These are phyloP conservation scores for Tolypocladium amazonense DNA, from an alignment of 2,329 filamentous ascomycete genomes.

Conservation along the genomic window DNA sequence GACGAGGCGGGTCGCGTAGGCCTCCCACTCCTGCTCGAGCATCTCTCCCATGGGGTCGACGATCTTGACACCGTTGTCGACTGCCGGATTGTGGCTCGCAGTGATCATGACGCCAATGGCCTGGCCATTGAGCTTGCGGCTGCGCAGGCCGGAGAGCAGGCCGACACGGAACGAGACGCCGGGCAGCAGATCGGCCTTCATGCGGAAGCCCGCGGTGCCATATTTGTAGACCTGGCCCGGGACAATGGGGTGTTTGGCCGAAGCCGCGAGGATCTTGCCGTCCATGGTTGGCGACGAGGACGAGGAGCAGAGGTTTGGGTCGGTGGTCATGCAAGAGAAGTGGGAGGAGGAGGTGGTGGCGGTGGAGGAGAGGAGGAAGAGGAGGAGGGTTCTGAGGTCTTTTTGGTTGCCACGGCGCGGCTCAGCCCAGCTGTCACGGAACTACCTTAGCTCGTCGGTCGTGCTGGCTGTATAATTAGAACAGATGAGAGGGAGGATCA, in stretches of 20 bases:
- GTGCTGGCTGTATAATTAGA: neutral
- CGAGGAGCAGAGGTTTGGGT: neutral
- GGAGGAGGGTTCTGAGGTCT: neutral
- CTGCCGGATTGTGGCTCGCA: slow-evolving; percentile 81
- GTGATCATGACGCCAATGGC: slow-evolving; percentile 96
- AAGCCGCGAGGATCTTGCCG: slow-evolving; percentile 47
- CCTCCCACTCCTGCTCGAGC: slow-evolving; percentile 93
- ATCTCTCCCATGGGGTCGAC: slow-evolving; percentile 98
- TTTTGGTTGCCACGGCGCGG: neutral
- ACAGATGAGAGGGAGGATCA: neutral
- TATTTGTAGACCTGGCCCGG: slow-evolving; percentile 48
- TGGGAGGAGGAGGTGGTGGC: neutral
- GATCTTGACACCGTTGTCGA: slow-evolving; percentile 89
- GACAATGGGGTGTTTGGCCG: slow-evolving; percentile 50
- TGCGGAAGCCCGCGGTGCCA: slow-evolving; percentile 58
- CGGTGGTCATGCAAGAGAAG: neutral
- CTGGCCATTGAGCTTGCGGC: slow-evolving; percentile 79
- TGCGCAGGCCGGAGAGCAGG: slow-evolving; percentile 77
- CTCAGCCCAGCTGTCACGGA: neutral
- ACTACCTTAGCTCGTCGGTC: neutral
- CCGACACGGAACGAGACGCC: slow-evolving; percentile 90
- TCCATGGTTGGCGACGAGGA: slow-evolving; percentile 31
- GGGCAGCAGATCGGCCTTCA: slow-evolving; percentile 71
- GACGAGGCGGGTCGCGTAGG: slow-evolving; percentile 76
- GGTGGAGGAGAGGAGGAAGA: neutral